These are phyloP conservation scores for Cadophora luteo-olivacea DNA, from an alignment of 2,329 filamentous ascomycete genomes.

Conservation along the genomic window DNA sequence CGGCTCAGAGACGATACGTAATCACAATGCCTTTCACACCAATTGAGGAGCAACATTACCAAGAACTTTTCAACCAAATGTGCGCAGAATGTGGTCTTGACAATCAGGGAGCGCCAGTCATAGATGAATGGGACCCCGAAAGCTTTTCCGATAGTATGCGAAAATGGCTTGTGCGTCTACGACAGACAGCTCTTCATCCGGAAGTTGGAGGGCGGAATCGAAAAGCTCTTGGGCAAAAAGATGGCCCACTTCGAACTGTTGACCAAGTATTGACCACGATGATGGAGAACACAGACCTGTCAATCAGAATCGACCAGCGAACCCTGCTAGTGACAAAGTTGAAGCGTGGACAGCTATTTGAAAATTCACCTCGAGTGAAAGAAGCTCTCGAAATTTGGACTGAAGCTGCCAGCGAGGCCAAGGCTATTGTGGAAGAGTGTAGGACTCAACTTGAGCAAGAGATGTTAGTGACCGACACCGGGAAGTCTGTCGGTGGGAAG, in stretches of 20 bases:
- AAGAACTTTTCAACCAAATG: slow-evolving; percentile 77
- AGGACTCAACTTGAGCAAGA: slow-evolving; percentile 65
- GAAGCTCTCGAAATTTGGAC: slow-evolving; percentile 77
- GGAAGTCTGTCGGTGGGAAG: slow-evolving; percentile 39
- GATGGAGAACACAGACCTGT: slow-evolving; percentile 82
- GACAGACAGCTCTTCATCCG: slow-evolving; percentile 86
- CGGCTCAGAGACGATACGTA: slow-evolving; percentile 83
- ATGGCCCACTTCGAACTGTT: slow-evolving; percentile 77
- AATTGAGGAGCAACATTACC: slow-evolving; percentile 90
- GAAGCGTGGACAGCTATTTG: slow-evolving; percentile 76
- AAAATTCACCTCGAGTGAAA: slow-evolving; percentile 72
- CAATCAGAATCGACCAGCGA: slow-evolving; percentile 73
- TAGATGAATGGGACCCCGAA: slow-evolving; percentile 73
- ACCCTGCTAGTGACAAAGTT: slow-evolving; percentile 68
- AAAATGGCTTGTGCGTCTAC: slow-evolving; percentile 74
- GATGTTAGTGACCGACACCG: slow-evolving; percentile 40
- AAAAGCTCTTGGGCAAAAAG: slow-evolving; percentile 65
- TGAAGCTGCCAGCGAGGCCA: slow-evolving; percentile 57
- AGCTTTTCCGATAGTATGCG: slow-evolving; percentile 74
- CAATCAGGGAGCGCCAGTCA: slow-evolving; percentile 65
- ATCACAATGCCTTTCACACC: slow-evolving; percentile 90
- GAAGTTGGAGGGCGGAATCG: slow-evolving; percentile 75
- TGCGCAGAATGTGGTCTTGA: slow-evolving; percentile 72
- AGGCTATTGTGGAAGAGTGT: slow-evolving; percentile 64
- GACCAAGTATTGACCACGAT: slow-evolving; percentile 88